Base-by-base conservation (phyloP, 345 rosid species). In the Durio zibethinus region DNA sequence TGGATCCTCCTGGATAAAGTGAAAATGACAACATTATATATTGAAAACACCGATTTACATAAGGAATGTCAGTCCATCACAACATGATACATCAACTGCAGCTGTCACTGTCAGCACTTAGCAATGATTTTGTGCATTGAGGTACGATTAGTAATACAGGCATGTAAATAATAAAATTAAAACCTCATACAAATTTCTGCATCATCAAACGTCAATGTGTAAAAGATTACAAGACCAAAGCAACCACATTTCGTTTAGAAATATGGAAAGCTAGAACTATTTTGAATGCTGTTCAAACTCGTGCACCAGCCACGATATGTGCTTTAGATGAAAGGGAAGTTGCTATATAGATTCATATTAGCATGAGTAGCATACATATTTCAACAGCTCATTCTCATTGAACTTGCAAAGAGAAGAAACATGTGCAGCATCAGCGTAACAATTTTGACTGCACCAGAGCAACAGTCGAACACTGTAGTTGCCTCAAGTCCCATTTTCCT, bases 1-100 rank as follows among this genome's bases (percentile, higher is more conserved):
- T 35, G 79, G 79, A 50, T 75, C 79, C 66, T 85, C 79, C 90
- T 87, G 81, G 11, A 71, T 72, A 0, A 67, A 25, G 18, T 14
- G 27, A 64, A 35, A 31, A 66, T 12, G 72, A 40, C 72, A 20
- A 10, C 33, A 21, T 65, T 38, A 14, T 48, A 38, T 21, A 57
- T 25, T 25, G 33, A 23, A 57, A 23, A 10, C 6, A 8, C 31
- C 25, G 29, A 25, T 57, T 57, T 25, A 57, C 20, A 16, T 3
- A 57, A 48, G 15, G n/a, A 48, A 48, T 16, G 53, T 48, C 4
- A 48, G n/a, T 15, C 53, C 53, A 48, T 14, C n/a, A 48, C 11
- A 12, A 47, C 16, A 12, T 47, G 52, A 12, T 47, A 14, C 18
- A 14, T 47, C 52, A 47, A 1, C 52, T 47, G 52, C 52, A 47